Evolutionary conservation across 192 early-diverging fungal species (phyloP).

Genomic region (Lobosporangium transversale): DNA sequence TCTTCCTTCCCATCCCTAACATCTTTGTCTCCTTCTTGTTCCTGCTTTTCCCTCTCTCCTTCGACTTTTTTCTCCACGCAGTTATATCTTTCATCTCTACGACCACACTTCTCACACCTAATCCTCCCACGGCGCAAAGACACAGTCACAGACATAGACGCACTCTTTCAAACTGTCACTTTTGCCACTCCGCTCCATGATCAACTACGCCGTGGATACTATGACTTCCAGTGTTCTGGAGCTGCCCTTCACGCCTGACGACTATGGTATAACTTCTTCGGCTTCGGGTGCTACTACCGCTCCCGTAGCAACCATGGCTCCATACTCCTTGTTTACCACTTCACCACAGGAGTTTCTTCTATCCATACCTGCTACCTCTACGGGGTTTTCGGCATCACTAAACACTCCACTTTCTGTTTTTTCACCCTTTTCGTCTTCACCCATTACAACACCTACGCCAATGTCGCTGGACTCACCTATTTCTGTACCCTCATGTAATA

Average conservation of each 20-base stretch:
- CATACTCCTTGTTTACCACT: constrained; percentile 19
- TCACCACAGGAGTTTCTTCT: constrained; percentile 15
- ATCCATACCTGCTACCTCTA: not conserved
- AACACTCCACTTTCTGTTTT: not conserved
- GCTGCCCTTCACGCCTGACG: constrained; percentile 42
- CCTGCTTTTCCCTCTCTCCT: not conserved
- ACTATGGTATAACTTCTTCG: constrained; percentile 19
- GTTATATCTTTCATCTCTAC: not conserved
- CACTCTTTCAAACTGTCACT: too few species aligned
- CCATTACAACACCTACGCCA: constrained; percentile 3
- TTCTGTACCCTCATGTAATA: not conserved
- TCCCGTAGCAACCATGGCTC: not conserved
- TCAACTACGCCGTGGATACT: not conserved
- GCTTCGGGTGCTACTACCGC: not conserved
- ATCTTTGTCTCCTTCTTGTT: not conserved
- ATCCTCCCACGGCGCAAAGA: too few species aligned
- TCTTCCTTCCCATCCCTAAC: not conserved
- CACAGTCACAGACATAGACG: too few species aligned
- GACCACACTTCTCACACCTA: too few species aligned
- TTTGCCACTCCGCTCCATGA: not conserved
- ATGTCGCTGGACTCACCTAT: constrained; percentile 7
- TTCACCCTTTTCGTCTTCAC: not conserved
- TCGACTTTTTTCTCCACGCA: not conserved
- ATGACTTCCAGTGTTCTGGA: constrained; percentile 18
- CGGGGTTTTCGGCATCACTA: not conserved